These are phyloP conservation scores for Clarireedia paspali DNA, from an alignment of 2,329 filamentous ascomycete genomes.

Conservation along the genomic window DNA sequence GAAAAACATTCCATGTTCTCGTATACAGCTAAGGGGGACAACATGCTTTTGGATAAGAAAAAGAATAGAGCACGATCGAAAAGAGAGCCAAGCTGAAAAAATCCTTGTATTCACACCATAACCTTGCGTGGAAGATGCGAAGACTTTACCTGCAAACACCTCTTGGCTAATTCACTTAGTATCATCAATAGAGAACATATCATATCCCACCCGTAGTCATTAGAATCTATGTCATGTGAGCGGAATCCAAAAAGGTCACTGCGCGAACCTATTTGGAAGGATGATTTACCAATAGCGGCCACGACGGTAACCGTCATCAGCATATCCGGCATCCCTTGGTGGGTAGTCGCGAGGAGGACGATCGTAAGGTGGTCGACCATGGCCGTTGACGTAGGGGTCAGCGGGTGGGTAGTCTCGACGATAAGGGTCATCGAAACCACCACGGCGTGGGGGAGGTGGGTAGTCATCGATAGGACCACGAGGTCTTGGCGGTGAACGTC, in stretches of 20 bases:
- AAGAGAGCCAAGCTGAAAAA: slow-evolving; percentile 4
- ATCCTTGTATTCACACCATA: slow-evolving; percentile 11
- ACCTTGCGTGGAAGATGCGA: slow-evolving; percentile 1
- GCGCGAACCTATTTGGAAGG: slow-evolving; percentile 4
- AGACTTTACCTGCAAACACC: slow-evolving; percentile 10
- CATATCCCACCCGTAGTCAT: slow-evolving; percentile 9
- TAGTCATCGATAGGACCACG: slow-evolving; percentile 70
- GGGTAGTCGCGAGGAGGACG: slow-evolving; percentile 33
- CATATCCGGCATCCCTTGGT: slow-evolving; percentile 25
- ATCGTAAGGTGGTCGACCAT: slow-evolving; percentile 42
- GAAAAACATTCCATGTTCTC: slow-evolving; percentile 1
- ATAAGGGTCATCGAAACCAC: slow-evolving; percentile 73
- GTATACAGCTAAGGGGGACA: background rate
- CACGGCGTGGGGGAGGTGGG: slow-evolving; percentile 51
- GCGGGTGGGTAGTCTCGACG: slow-evolving; percentile 51
- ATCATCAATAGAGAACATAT: slow-evolving; percentile 10
- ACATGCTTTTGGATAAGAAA: slow-evolving; percentile 7
- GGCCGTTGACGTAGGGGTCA: slow-evolving; percentile 52
- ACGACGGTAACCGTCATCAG: slow-evolving; percentile 26
- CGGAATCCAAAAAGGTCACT: slow-evolving; percentile 5
- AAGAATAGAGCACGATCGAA: slow-evolving; percentile 7
- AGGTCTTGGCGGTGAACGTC: slow-evolving; percentile 72
- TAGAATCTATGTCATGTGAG: slow-evolving; percentile 14
- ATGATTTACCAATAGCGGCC: slow-evolving; percentile 28
- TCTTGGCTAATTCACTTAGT: slow-evolving; percentile 6